Conservation (phyloP, 306 rosid genomes). For the Cotoneaster glaucophyllus region DNA sequence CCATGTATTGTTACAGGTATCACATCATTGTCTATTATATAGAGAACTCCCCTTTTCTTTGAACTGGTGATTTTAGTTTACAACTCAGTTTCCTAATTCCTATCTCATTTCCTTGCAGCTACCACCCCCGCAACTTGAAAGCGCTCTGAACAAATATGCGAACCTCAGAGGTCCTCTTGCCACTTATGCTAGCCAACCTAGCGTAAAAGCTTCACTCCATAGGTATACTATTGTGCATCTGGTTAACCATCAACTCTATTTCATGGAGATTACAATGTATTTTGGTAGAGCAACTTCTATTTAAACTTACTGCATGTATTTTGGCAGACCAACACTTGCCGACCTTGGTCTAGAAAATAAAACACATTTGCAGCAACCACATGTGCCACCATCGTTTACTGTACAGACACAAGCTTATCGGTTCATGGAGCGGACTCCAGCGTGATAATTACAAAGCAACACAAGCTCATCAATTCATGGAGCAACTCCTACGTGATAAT, state of each 20-base stretch:
- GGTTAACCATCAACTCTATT: background rate
- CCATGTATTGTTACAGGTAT: constrained; percentile 80
- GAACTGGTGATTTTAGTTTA: background rate
- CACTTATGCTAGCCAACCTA: constrained; percentile 72
- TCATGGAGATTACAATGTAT: background rate
- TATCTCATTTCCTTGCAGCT: constrained; percentile 44
- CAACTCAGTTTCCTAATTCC: background rate
- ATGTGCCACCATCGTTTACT: constrained; percentile 36
- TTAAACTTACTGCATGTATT: background rate
- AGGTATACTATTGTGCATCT: constrained; percentile 44
- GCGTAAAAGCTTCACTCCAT: constrained; percentile 62
- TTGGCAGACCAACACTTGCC: constrained; percentile 59
- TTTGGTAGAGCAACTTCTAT: background rate
- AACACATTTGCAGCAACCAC: constrained; percentile 44
- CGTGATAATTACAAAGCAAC: constrained; percentile 34
- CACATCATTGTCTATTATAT: constrained; percentile 10
- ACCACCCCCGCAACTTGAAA: constrained; percentile 84
- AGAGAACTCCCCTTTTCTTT: background rate
- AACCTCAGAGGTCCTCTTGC: constrained; percentile 72
- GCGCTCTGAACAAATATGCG: constrained; percentile 69
- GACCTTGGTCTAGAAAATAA: constrained; percentile 71
- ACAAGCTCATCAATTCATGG: constrained; percentile 63
- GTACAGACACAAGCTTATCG: constrained; percentile 61
- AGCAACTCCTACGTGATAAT: constrained; percentile 49
- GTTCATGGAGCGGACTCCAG: constrained; percentile 58